Percentiles rank a stretch among this genome's conserved stretches.
phyloP scores from a whole-genome alignment of 208 protist genomes.

The Leishmania aethiopica region DNA sequence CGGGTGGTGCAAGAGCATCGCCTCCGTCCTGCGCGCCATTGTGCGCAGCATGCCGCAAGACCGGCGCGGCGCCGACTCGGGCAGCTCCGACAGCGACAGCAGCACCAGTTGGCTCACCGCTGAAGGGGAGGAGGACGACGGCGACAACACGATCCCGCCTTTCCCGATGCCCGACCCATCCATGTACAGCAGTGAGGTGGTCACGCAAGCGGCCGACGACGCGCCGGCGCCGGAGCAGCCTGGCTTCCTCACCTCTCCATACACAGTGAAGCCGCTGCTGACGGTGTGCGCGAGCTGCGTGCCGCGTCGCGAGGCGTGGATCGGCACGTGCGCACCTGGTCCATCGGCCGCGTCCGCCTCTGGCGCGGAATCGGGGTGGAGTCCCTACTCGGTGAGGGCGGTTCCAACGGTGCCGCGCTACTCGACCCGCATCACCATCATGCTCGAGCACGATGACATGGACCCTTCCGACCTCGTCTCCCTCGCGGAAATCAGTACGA shows the following conservation, averaged over 20 bases:
- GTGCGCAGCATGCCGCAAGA: constrained; percentile 34
- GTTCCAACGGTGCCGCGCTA: constrained; percentile 77
- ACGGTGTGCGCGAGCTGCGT: constrained; percentile 79
- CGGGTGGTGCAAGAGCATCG: constrained; percentile 50
- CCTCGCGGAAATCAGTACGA: constrained; percentile 59
- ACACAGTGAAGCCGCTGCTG: constrained; percentile 67
- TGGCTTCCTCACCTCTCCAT: constrained; percentile 43
- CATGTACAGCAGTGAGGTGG: constrained; percentile 11
- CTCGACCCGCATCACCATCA: constrained; percentile 72
- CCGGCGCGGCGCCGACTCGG: neutral
- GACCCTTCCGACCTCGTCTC: constrained; percentile 65
- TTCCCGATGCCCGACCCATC: constrained; percentile 5
- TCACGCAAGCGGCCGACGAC: constrained; percentile 2
- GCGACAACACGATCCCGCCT: constrained; percentile 4
- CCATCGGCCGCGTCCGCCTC: constrained; percentile 2
- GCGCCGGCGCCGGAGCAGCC: constrained; percentile 8
- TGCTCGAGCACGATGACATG: constrained; percentile 81
- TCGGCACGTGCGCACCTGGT: constrained; percentile 45
- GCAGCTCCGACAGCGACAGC: constrained; percentile 2
- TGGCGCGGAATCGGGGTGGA: neutral
- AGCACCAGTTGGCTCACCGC: constrained; percentile 2
- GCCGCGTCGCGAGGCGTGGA: constrained; percentile 62
- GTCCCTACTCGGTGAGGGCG: constrained; percentile 26
- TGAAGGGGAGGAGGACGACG: constrained; percentile 26
- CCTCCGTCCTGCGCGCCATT: constrained; percentile 58